Evolutionary conservation across 2,329 filamentous ascomycete species (phyloP).

Genomic region (Amylocarpus encephaloides): DNA sequence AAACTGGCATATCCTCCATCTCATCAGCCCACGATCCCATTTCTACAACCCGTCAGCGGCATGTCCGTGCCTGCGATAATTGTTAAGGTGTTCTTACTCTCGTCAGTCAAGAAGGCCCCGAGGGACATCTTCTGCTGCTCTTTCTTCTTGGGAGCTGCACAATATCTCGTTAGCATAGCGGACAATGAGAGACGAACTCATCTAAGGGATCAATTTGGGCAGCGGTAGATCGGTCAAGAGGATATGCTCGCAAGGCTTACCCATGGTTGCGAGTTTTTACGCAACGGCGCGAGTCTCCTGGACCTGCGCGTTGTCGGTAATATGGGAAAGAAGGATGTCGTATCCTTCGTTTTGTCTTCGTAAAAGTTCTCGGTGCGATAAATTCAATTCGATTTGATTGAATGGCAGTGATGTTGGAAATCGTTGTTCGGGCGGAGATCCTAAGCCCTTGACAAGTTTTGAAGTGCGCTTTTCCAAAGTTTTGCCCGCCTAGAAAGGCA

Average conservation of each 20-base stretch:
- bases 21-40: conserved; percentile 97
- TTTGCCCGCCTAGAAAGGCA: conserved; percentile 2
- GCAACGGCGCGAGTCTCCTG: conserved; percentile 36
- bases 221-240: too few relatives aligned
- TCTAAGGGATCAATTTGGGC: not conserved
- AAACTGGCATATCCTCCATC: conserved; percentile 67
- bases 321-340: conserved; percentile 18
- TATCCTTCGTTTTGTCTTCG: conserved; percentile 16
- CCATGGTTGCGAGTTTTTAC: conserved; percentile 53
- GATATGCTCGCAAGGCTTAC: conserved; percentile 35
- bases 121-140: conserved; percentile 90
- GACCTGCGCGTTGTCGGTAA: conserved; percentile 28
- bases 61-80: conserved; percentile 32
- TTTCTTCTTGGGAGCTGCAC: conserved; percentile 79
- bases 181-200: not conserved
- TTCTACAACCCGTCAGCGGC: conserved; percentile 41
- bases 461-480: conserved; percentile 11
- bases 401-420: conserved; percentile 6
- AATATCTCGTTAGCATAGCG: conserved; percentile 37
- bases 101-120: conserved; percentile 88
- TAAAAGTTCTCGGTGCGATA: not conserved
- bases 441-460: conserved; percentile 7
- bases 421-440: conserved; percentile 11
- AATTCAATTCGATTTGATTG: conserved; percentile 24
- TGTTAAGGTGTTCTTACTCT: conserved; percentile 56